Evolutionary conservation across 2,329 filamentous ascomycete genomes (phyloP), one percentile per base, ranked within the genome.

Genomic region (Hypomyces perniciosus): DNA sequence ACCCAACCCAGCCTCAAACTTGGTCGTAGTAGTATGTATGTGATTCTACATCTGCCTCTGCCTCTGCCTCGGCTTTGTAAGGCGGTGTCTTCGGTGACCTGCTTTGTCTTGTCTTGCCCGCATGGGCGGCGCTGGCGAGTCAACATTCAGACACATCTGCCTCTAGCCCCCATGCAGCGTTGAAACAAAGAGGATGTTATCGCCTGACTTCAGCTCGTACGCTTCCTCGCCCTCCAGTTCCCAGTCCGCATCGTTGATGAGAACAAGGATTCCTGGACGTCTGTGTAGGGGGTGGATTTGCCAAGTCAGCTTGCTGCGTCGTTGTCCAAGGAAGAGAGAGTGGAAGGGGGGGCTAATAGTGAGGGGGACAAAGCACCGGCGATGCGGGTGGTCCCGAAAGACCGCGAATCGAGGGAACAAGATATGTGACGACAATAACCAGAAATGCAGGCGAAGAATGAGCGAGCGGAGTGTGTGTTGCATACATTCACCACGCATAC

Each of bases 211-310:
- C 52, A 99, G 72, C 69, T 90, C 85, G 65, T 97, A 97, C 58
- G 83, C 79, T 65, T 93, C 90, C 70, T 97, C 92, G 13, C 91
- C 93, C 70, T 97, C 93, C 9, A 99, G 80, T 69, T 97, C 93
- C 93, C 93, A 99, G 68, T 99, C 93, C 28, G 90, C 89, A 61
- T 99, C 93, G 66, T 99, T 99, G 68, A 99, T 95, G 51, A 99
- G 78, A 29, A 96, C 92, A 40, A 99, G 80, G 67, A 99, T 96
- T 3, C 93, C 93, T 5, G 93, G 93, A 48, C 93, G 90, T 54
- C 92, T 97, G 59, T 54, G 20, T 42, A 6, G 20, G 20, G 20
- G 20, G 20, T 26, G 10, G n/a, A 20, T 4, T 41, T 42, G 10
- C 39, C 35, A n/a, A 37, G 45, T 48, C 38, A 33, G 46, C 51